Percentiles rank a stretch among this genome's conserved stretches.
These are phyloP conservation scores for Acanthamoeba castellanii DNA, from an alignment of 208 protist species.

Conservation along the genomic window DNA sequence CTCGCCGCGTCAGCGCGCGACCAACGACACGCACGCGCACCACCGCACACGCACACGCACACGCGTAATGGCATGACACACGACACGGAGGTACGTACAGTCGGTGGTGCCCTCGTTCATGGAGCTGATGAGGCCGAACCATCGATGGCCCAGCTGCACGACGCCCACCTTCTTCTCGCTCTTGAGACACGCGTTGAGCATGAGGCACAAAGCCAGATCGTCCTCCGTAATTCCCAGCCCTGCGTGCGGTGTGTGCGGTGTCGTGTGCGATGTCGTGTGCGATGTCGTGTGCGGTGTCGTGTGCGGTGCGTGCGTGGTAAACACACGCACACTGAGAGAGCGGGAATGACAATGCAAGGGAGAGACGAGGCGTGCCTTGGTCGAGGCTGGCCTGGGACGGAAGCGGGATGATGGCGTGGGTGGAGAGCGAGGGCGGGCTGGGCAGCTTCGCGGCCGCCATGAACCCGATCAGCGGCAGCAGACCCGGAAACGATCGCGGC, in stretches of 20 bases:
- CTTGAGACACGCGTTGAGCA: conserved; percentile 55
- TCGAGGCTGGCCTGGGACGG: background rate
- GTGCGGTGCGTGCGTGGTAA: no score
- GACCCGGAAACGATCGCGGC: conserved; percentile 1
- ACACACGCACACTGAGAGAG: no score
- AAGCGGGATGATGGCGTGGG: conserved; percentile 34
- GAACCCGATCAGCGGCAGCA: conserved; percentile 53
- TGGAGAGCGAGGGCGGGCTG: conserved; percentile 43
- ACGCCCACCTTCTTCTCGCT: conserved; percentile 41
- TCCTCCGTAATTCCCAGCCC: background rate
- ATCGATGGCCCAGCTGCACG: background rate
- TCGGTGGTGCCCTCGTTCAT: conserved; percentile 5
- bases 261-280: no score
- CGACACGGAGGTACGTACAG: background rate
- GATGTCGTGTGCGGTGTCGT: background rate
- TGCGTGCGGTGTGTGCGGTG: background rate
- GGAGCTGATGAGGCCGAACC: conserved; percentile 58
- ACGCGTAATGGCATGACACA: background rate
- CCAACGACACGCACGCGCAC: background rate
- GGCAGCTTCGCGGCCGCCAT: conserved; percentile 30
- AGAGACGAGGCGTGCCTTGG: background rate
- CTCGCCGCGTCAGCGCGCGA: no score
- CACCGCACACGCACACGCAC: no score
- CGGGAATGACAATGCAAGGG: no score
- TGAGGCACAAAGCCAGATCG: conserved; percentile 26